Conservation (phyloP, 1,284 basidiomycete species). For the Ustilago bromivora region DNA sequence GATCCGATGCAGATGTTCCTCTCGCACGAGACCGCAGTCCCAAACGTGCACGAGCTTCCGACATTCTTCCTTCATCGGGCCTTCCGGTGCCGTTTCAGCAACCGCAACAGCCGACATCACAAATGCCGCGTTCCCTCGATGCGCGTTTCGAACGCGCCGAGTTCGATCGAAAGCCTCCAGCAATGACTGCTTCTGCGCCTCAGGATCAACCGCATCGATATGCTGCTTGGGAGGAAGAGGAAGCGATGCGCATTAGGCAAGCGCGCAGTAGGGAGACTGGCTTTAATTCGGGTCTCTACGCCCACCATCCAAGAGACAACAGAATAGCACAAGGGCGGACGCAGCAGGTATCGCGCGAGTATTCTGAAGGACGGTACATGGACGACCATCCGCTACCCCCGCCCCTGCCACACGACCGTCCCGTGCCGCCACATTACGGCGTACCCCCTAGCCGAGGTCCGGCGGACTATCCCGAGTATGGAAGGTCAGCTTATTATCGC, state of each 20-base stretch:
- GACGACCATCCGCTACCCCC: conserved; percentile 12
- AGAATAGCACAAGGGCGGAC: not conserved
- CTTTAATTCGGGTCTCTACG: conserved; percentile 20
- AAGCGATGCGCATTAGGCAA: conserved; percentile 21
- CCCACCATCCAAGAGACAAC: conserved; percentile 17
- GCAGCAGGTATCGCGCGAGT: conserved; percentile 12
- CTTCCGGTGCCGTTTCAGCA: conserved; percentile 20
- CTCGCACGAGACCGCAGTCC: conserved; percentile 29
- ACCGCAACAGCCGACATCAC: conserved; percentile 10
- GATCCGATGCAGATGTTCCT: conserved; percentile 28
- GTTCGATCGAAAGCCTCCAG: conserved; percentile 18
- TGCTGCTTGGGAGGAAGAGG: conserved; percentile 22
- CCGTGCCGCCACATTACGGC: conserved; percentile 5
- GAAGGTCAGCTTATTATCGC: conserved; percentile 8
- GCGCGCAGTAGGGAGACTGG: conserved; percentile 17
- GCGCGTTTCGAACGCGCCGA: conserved; percentile 26
- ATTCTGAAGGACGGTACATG: conserved; percentile 8
- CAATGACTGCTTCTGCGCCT: not conserved
- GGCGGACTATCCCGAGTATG: conserved; percentile 19
- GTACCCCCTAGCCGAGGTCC: conserved; percentile 5
- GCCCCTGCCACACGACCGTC: conserved; percentile 13
- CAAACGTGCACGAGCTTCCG: conserved; percentile 38
- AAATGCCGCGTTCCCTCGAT: conserved; percentile 25
- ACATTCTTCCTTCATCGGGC: conserved; percentile 21
- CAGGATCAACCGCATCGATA: conserved; percentile 7